Percentiles rank a stretch among this genome's conserved stretches.
Evolutionary conservation across 805 yeast species (phyloP).

Genomic region (Ogataea minuta): DNA sequence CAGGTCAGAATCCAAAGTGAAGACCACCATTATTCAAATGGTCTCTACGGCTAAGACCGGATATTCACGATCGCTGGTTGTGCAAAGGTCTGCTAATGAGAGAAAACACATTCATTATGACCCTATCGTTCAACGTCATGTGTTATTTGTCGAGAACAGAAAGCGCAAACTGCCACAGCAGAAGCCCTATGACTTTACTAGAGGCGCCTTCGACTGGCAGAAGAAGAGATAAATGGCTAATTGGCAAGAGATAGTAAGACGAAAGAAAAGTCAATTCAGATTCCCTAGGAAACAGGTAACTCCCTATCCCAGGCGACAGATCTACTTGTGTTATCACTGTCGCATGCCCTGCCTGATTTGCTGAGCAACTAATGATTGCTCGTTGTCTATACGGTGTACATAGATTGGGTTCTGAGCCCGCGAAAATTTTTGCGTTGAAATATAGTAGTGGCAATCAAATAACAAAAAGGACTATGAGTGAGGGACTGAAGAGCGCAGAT

Average conservation of each 20-base stretch:
- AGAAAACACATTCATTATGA: constrained; percentile 84
- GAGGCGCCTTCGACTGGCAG: constrained; percentile 40
- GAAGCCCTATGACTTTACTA: constrained; percentile 47
- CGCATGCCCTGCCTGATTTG: no score
- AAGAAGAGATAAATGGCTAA: constrained; percentile 25
- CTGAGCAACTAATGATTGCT: not conserved
- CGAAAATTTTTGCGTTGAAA: constrained; percentile 13
- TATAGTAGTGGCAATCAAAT: constrained; percentile 10
- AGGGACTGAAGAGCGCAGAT: constrained; percentile 2
- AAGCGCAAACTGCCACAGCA: constrained; percentile 69
- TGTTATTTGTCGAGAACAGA: constrained; percentile 82
- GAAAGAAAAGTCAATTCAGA: no score
- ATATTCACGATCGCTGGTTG: constrained; percentile 70
- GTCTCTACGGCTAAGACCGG: constrained; percentile 92
- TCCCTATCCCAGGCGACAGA: no score
- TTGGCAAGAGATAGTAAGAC: not conserved
- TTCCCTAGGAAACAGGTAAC: no score
- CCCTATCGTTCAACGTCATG: constrained; percentile 87
- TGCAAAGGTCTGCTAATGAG: constrained; percentile 78
- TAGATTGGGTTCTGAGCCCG: constrained; percentile 11
- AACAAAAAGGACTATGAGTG: constrained; percentile 12
- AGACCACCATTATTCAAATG: constrained; percentile 79
- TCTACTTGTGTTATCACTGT: no score
- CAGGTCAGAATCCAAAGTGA: constrained; percentile 58
- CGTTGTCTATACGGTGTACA: constrained; percentile 1